Evolutionary conservation across 2,329 filamentous ascomycete genomes (phyloP), one percentile per base, ranked within the genome.

Genomic region (Colletotrichum sp.): DNA sequence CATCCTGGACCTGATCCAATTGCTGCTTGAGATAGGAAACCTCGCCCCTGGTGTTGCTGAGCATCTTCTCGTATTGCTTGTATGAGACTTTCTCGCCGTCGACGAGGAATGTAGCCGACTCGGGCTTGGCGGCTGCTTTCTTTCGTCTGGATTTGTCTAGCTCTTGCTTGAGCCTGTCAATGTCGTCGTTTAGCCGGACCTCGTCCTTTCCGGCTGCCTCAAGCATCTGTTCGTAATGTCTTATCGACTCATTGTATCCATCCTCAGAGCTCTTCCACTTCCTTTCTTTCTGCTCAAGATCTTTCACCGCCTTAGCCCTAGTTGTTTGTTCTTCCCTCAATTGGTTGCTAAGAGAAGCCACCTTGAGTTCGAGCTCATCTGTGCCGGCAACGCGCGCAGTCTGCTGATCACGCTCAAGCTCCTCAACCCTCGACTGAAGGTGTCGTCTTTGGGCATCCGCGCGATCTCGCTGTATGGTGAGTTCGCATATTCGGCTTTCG

Each of bases 41-140:
- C 30, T 76, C 44, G n/a, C 70, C 73, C 9, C 73, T 73, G 28
- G 21, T 59, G 44, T 76, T 76, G 24, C 26, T n/a, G 44, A 76
- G 63, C 9, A 69, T 57, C 49, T 76, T 76, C 7, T 62, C 70
- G 28, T 69, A 76, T 24, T 65, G 13, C 2, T 63, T 32, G 5
- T 24, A 55, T 18, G 70, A 21, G 12, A 76, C 12, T 16, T 36
- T 24, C 24, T 73, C 4, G 57, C 60, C 34, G 59, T 69, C 44
- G 26, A 76, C 70, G 30, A 32, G 34, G 21, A 76, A 73, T 5
- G 26, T 36, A 16, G 16, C 24, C 15, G 64, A 21, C 18, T 28
- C 32, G 13, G 18, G n/a, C 7, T 49, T 30, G 13, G 36, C 57
- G 9, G 4, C 15, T 3, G 13, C 13, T 4, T 10, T 49, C 12